A percentile compares a stretch with the other conserved stretches of the same genome.
These are phyloP conservation scores for Candida neerlandica DNA, from an alignment of 1,139 yeast species.

Conservation along the genomic window DNA sequence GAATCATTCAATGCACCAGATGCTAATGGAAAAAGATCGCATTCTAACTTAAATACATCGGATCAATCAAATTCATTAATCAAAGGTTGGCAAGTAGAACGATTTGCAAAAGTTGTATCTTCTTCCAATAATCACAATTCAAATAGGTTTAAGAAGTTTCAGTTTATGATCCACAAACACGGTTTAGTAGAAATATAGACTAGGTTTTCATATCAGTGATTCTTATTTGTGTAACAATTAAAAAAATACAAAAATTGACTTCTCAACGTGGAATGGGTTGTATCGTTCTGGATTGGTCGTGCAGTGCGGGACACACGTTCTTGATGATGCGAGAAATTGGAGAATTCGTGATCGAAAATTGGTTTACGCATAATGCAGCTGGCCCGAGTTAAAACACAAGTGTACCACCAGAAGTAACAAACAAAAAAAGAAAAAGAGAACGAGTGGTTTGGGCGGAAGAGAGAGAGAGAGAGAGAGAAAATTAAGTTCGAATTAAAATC, in stretches of 20 bases:
- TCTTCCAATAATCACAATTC: slow-evolving; percentile 16
- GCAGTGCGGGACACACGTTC: neutral
- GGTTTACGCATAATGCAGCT: neutral
- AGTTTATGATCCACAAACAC: slow-evolving; percentile 19
- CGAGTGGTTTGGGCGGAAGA: neutral
- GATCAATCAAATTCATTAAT: slow-evolving; percentile 12
- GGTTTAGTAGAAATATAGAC: slow-evolving; percentile 17
- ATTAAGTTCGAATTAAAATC: neutral
- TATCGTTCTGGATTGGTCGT: neutral
- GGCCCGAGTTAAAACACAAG: neutral
- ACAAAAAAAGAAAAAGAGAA: neutral
- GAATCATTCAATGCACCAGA: neutral
- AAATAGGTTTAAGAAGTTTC: slow-evolving; percentile 16
- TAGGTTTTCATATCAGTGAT: neutral
- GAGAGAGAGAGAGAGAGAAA: neutral
- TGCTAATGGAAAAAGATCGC: slow-evolving; percentile 4
- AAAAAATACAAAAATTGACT: neutral
- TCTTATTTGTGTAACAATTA: neutral
- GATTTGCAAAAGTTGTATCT: slow-evolving; percentile 30
- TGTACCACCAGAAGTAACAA: neutral
- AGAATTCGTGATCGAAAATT: neutral
- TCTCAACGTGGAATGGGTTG: neutral
- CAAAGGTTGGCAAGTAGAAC: slow-evolving; percentile 31
- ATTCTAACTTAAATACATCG: neutral
- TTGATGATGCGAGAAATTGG: neutral